Conservation (phyloP, 495 filamentous ascomycete genomes). For the Neurospora tetrasperma region DNA sequence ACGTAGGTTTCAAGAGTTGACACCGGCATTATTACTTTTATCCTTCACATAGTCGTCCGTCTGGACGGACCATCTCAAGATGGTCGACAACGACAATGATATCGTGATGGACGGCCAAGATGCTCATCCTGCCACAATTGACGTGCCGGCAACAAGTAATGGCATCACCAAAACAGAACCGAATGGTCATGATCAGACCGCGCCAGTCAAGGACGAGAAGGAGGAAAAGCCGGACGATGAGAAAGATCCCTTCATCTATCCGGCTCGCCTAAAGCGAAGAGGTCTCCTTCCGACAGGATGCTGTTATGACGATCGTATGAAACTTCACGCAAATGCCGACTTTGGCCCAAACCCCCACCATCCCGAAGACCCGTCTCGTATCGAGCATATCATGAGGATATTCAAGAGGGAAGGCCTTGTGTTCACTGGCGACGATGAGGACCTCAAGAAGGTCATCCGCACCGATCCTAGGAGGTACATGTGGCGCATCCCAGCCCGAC, state of each 20-base stretch:
- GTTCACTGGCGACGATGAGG: conserved; percentile 36
- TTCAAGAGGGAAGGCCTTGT: conserved; percentile 72
- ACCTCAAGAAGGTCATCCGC: conserved; percentile 35
- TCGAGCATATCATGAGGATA: conserved; percentile 78
- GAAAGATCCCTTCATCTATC: conserved; percentile 11
- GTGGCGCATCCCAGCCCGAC: conserved; percentile 62
- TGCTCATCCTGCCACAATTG: conserved; percentile 22
- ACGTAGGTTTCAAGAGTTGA: not conserved
- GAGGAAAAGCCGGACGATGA: conserved; percentile 16
- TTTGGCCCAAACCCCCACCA: conserved; percentile 61
- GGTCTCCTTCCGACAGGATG: conserved; percentile 54
- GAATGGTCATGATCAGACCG: conserved; percentile 20
- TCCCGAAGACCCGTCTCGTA: conserved; percentile 86
- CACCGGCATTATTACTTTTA: not conserved
- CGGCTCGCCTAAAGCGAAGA: conserved; percentile 14
- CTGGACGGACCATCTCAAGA: conserved; percentile 8
- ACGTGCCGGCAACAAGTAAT: conserved; percentile 25
- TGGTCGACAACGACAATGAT: conserved; percentile 23
- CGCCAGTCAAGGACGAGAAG: conserved; percentile 6
- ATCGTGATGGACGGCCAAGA: conserved; percentile 31
- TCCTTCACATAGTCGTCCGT: not conserved
- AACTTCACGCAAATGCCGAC: conserved; percentile 74
- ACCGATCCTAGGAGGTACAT: conserved; percentile 48
- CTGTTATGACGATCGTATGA: conserved; percentile 91
- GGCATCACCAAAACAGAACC: conserved; percentile 18